Evolutionary conservation across 2,329 filamentous ascomycete genomes (phyloP).

Genomic region (Colletotrichum tanaceti): DNA sequence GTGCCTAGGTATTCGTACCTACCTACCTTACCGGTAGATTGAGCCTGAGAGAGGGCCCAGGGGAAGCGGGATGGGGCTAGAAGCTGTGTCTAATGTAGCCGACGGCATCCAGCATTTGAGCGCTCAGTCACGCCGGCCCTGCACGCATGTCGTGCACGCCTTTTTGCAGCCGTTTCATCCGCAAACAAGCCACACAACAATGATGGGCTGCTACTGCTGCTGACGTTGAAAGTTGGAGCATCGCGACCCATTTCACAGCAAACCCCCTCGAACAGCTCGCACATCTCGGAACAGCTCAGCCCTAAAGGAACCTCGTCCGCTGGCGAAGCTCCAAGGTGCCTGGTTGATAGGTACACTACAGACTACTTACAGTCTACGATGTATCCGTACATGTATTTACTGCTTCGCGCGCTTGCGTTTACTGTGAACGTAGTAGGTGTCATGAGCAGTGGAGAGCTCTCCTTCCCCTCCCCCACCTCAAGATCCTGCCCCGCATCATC

Average conservation of each 20-base stretch:
- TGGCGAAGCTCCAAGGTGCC: slow-evolving; percentile 21
- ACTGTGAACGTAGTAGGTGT: too few species aligned
- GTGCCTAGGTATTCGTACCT: too few species aligned
- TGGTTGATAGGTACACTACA: not conserved
- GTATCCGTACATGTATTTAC: not conserved
- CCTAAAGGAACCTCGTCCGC: slow-evolving; percentile 32
- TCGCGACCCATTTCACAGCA: slow-evolving; percentile 3
- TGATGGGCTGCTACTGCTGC: not conserved
- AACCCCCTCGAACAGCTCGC: slow-evolving; percentile 19
- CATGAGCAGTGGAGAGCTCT: slow-evolving; percentile 22
- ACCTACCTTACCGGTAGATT: too few species aligned
- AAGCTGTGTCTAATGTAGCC: too few species aligned
- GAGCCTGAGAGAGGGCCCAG: not conserved
- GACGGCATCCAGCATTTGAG: not conserved
- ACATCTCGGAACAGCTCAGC: slow-evolving; percentile 38
- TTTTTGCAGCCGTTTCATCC: not conserved
- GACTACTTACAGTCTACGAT: too few species aligned
- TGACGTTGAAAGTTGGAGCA: not conserved
- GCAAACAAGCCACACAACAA: slow-evolving; percentile 1
- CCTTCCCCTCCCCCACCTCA: slow-evolving; percentile 21
- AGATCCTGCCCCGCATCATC: slow-evolving; percentile 6
- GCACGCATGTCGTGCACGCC: not conserved
- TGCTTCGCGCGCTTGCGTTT: not conserved
- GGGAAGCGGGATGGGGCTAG: too few species aligned
- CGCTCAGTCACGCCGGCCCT: not conserved